phyloP scores from a whole-genome alignment of 441 rosid species.

The Theobroma grandiflorum region DNA sequence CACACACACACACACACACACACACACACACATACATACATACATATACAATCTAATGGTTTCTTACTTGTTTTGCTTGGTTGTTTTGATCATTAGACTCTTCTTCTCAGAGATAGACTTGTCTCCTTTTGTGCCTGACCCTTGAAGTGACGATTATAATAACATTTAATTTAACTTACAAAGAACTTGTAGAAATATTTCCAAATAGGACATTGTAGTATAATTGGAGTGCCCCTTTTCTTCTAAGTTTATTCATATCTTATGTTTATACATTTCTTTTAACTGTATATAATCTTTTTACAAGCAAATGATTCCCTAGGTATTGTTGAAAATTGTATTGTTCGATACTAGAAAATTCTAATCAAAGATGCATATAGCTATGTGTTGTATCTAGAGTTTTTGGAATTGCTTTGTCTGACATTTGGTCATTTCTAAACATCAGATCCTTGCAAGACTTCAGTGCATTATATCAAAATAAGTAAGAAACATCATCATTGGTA shows the following conservation, averaged over 20 bases:
- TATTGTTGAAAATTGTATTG: not conserved
- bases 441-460: not conserved
- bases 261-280: constrained; percentile 12
- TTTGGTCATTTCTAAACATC: not conserved
- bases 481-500: not conserved
- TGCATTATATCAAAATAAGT: not conserved
- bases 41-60: not conserved
- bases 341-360: not conserved
- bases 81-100: not conserved
- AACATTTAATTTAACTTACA: constrained; percentile 16
- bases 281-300: not conserved
- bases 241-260: not conserved
- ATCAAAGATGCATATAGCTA: constrained; percentile 1
- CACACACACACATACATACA: too few relatives aligned
- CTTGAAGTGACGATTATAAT: constrained; percentile 1
- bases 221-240: not conserved
- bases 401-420: not conserved
- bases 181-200: constrained; percentile 10
- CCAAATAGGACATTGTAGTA: not conserved
- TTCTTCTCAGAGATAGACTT: constrained; percentile 11
- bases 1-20: too few relatives aligned
- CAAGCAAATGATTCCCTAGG: not conserved
- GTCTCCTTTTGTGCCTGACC: not conserved
- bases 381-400: constrained; percentile 10
- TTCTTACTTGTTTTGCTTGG: constrained; percentile 1